These are phyloP conservation scores for Ceratobasidium sp. DNA, from an alignment of 1,284 basidiomycete genomes.

Conservation along the genomic window DNA sequence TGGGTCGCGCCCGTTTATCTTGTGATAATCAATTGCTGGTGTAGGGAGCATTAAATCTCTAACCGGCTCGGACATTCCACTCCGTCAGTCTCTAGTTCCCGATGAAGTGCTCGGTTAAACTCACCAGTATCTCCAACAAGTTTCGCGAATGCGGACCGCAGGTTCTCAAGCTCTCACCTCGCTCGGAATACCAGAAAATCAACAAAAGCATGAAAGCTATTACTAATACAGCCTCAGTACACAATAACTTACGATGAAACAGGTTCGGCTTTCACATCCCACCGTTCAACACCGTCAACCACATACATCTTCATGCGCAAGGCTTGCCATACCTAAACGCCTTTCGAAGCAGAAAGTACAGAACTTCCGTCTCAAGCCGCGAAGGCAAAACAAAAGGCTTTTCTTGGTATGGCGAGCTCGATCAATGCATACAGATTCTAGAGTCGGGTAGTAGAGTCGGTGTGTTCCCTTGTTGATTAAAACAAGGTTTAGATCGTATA, in stretches of 20 bases:
- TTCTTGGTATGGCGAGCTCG: conserved; percentile 55
- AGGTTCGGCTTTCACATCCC: conserved; percentile 55
- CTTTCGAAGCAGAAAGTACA: conserved; percentile 50
- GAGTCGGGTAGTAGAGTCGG: conserved; percentile 15
- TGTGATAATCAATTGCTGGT: conserved; percentile 31
- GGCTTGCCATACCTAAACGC: conserved; percentile 49
- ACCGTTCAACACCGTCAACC: conserved; percentile 54
- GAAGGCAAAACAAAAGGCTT: conserved; percentile 49
- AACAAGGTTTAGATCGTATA: not conserved
- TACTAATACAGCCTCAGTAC: not conserved
- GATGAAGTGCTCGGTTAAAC: conserved; percentile 17
- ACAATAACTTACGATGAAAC: too few species aligned
- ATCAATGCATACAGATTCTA: conserved; percentile 44
- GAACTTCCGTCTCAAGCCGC: conserved; percentile 40
- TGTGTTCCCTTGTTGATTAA: conserved; percentile 19
- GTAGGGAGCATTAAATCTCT: conserved; percentile 50
- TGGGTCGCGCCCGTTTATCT: conserved; percentile 41
- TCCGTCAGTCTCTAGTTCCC: conserved; percentile 43
- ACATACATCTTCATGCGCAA: conserved; percentile 57
- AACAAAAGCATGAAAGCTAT: conserved; percentile 40
- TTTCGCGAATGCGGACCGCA: conserved; percentile 49
- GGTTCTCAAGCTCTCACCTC: conserved; percentile 45
- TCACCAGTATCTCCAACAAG: conserved; percentile 42
- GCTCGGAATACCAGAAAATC: conserved; percentile 36
- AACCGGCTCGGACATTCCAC: conserved; percentile 44